Percentiles rank a stretch among this genome's conserved stretches.
phyloP scores from a whole-genome alignment of 768 basidiomycete species.

The Mycena capillaripes region DNA sequence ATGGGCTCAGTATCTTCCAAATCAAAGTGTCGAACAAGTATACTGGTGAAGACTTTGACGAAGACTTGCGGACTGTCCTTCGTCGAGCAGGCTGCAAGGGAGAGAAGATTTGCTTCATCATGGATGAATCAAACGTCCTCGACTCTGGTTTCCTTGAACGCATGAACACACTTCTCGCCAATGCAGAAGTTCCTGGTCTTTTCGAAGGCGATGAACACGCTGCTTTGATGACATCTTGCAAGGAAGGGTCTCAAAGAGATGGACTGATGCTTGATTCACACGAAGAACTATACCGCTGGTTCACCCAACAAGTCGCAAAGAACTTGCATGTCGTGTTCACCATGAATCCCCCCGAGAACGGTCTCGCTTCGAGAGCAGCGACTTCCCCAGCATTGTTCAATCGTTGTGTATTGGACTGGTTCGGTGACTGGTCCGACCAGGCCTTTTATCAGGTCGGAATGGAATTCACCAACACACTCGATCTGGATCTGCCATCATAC shows the following conservation, averaged over 20 bases:
- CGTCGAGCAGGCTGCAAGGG: constrained; percentile 98
- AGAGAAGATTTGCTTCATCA: constrained; percentile 99
- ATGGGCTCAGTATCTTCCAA: constrained; percentile 98
- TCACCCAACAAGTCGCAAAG: constrained; percentile 97
- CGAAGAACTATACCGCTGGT: constrained; percentile 98
- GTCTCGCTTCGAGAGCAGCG: constrained; percentile 94
- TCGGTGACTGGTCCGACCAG: constrained; percentile 99
- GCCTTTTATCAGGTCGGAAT: constrained; percentile 98
- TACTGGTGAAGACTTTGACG: constrained; percentile 98
- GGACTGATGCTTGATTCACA: constrained; percentile 98
- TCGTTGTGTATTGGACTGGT: constrained; percentile 99
- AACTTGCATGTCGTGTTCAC: constrained; percentile 99
- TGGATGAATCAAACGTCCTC: constrained; percentile 99
- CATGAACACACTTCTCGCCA: constrained; percentile 99
- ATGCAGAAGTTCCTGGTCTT: constrained; percentile 99
- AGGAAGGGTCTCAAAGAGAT: constrained; percentile 99
- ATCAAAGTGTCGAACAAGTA: constrained; percentile 99
- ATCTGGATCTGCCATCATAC: constrained; percentile 90
- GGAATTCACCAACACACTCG: constrained; percentile 95
- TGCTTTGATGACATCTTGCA: constrained; percentile 98
- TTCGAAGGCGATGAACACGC: constrained; percentile 99
- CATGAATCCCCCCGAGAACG: constrained; percentile 98
- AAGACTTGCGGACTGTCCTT: constrained; percentile 94
- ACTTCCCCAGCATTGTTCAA: constrained; percentile 99
- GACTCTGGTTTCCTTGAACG: constrained; percentile 99